phyloP scores from a whole-genome alignment of 2,329 filamentous ascomycete genomes.

The Aspergillus jensenii region DNA sequence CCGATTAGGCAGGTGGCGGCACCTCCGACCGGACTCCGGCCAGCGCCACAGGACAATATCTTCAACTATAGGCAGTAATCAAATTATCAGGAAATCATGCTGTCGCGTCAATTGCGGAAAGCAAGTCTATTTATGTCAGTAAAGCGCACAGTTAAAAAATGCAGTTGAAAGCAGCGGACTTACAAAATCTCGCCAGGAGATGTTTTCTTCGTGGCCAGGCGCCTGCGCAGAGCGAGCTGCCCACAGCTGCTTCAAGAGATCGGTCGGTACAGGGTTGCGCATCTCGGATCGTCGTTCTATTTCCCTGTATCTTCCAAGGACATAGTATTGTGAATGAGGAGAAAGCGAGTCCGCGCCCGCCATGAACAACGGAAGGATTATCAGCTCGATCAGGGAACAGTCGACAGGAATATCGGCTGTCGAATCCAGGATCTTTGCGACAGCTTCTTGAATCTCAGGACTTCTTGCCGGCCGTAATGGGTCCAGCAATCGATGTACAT shows the following conservation, averaged over 20 bases:
- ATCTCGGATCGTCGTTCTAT: constrained; percentile 28
- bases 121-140: constrained; percentile 20
- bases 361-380: constrained; percentile 32
- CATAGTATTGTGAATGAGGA: constrained; percentile 30
- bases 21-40: not conserved
- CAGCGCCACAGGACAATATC: no score
- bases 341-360: constrained; percentile 28
- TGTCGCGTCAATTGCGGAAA: constrained; percentile 21
- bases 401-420: constrained; percentile 23
- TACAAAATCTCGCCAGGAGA: constrained; percentile 31
- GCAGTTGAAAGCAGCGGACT: constrained; percentile 3
- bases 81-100: constrained; percentile 33
- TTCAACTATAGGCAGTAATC: not conserved
- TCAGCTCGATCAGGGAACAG: constrained; percentile 25
- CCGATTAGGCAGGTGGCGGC: constrained; percentile 12
- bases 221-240: constrained; percentile 22
- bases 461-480: constrained; percentile 18
- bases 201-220: constrained; percentile 21
- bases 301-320: constrained; percentile 26
- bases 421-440: constrained; percentile 27
- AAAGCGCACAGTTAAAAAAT: no score
- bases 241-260: constrained; percentile 28
- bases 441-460: constrained; percentile 26
- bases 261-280: constrained; percentile 21
- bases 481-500: constrained; percentile 27